Evolutionary conservation across 176 grass and related monocot species (phyloP).

Genomic region (Zoysia japonica): DNA sequence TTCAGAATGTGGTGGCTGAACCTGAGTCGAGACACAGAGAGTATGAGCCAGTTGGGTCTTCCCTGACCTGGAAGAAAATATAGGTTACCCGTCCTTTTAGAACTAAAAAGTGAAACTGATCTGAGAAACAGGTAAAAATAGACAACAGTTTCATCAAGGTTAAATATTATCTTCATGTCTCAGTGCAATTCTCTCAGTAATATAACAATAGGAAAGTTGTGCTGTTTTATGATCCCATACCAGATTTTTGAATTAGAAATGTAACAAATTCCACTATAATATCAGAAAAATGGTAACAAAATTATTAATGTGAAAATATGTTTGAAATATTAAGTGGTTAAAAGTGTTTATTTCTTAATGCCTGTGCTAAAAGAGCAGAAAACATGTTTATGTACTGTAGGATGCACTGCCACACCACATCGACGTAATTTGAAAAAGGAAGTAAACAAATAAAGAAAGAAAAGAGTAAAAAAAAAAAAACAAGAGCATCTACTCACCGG

Average conservation of each 20-base stretch:
- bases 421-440: background rate
- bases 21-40: conserved; percentile 77
- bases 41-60: conserved; percentile 94
- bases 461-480: background rate
- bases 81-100: background rate
- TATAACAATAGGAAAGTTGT: background rate
- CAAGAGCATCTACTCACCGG: conserved; percentile 44
- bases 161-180: background rate
- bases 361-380: background rate
- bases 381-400: background rate
- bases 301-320: background rate
- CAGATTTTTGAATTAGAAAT: background rate
- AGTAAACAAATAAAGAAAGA: background rate
- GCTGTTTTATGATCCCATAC: background rate
- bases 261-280: background rate
- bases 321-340: background rate
- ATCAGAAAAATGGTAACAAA: background rate
- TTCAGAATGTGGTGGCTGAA: conserved; percentile 1
- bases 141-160: conserved; percentile 1
- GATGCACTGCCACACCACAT: background rate
- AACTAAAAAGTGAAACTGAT: conserved; percentile 13
- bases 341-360: background rate
- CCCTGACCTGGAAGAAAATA: conserved; percentile 59
- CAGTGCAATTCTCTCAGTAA: background rate
- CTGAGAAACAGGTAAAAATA: background rate